phyloP scores from a whole-genome alignment of 2,329 filamentous ascomycete genomes.

The Sporothrix euskadiensis region DNA sequence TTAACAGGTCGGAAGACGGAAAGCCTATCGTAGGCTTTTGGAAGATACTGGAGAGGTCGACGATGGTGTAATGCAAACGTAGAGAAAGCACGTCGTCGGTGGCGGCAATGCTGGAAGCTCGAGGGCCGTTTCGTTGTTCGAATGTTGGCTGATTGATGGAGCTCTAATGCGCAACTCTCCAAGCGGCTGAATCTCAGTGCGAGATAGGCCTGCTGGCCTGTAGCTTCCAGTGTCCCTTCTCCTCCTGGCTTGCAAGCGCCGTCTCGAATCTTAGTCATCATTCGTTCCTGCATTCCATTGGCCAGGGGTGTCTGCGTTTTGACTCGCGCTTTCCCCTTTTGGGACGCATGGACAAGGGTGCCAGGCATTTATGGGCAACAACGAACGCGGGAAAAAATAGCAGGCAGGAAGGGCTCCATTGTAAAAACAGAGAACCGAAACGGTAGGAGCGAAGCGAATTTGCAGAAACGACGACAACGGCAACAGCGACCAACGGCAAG shows the following conservation, averaged over 20 bases:
- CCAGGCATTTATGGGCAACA: constrained; percentile 22
- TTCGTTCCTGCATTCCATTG: constrained; percentile 16
- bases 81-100: not conserved
- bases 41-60: not conserved
- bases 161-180: not conserved
- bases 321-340: not conserved
- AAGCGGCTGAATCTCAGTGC: not conserved
- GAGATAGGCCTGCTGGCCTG: constrained; percentile 1
- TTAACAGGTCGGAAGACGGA: not conserved
- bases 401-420: constrained; percentile 1
- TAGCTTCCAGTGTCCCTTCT: not conserved
- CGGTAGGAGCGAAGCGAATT: not conserved
- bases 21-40: not conserved
- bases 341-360: constrained; percentile 15
- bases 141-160: not conserved
- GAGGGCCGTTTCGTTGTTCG: not conserved
- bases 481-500: constrained; percentile 13
- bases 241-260: not conserved
- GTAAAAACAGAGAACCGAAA: constrained; percentile 16
- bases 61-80: not conserved
- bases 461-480: constrained; percentile 1
- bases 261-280: constrained; percentile 15
- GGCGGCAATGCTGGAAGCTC: not conserved
- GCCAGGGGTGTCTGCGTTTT: constrained; percentile 4
- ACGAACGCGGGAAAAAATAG: constrained; percentile 28